These are phyloP conservation scores for Cyberlindnera maritima DNA, from an alignment of 805 yeast genomes.

Conservation along the genomic window DNA sequence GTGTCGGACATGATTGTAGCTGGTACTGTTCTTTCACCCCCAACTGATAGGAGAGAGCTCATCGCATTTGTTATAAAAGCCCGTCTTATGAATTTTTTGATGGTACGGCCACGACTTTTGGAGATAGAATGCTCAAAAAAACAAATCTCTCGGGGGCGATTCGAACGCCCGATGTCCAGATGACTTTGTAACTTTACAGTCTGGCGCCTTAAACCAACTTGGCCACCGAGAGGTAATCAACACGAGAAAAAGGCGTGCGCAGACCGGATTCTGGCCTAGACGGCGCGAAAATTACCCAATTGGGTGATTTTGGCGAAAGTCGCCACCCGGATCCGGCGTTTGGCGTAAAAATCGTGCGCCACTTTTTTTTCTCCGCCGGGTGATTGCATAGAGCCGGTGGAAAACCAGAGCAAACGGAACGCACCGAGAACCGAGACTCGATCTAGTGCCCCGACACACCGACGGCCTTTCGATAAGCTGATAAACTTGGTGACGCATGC, in stretches of 20 bases:
- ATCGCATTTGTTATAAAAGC: constrained; percentile 6
- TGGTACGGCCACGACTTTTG: neutral
- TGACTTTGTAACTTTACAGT: constrained; percentile 37
- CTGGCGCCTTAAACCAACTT: constrained; percentile 46
- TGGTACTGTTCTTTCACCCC: neutral
- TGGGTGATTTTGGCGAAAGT: too few species aligned
- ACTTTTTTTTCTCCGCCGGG: neutral
- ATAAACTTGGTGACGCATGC: neutral
- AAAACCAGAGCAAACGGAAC: neutral
- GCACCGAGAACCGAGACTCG: too few species aligned
- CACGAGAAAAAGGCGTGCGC: neutral
- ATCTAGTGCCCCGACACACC: too few species aligned
- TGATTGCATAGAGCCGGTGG: neutral
- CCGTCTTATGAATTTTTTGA: neutral
- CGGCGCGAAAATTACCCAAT: neutral
- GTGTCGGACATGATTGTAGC: constrained; percentile 9
- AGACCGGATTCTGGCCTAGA: too few species aligned
- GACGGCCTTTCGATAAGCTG: neutral
- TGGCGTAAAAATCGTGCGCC: neutral
- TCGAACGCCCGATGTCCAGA: constrained; percentile 51
- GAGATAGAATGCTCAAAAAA: constrained; percentile 9
- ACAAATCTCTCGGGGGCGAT: constrained; percentile 46
- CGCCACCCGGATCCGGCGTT: too few species aligned
- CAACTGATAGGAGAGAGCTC: constrained; percentile 5
- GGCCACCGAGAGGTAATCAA: constrained; percentile 37